Conservation (phyloP, 2,329 filamentous ascomycete genomes). For the Trichoderma afroharzianum region DNA sequence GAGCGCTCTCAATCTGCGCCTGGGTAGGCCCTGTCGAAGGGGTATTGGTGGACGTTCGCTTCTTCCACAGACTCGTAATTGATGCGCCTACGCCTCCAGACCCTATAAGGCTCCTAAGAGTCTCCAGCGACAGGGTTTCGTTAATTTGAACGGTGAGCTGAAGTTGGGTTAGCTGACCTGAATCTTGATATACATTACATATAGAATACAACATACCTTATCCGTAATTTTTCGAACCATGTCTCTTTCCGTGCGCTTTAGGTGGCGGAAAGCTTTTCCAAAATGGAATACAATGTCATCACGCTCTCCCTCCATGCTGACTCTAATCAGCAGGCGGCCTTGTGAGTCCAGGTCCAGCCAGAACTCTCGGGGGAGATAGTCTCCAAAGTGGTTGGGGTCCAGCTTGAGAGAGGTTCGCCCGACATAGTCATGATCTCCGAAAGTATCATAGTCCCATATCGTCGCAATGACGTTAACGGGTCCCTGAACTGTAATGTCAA, state of each 20-base stretch:
- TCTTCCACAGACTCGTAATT: constrained; percentile 67
- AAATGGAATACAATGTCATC: constrained; percentile 99
- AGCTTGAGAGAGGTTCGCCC: constrained; percentile 95
- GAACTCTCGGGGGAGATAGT: constrained; percentile 93
- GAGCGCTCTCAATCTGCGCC: constrained; percentile 72
- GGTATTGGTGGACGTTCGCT: constrained; percentile 52
- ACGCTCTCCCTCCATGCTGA: constrained; percentile 97
- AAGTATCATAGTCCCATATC: constrained; percentile 96
- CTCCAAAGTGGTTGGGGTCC: constrained; percentile 95
- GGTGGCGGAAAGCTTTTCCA: constrained; percentile 89
- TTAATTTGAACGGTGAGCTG: constrained; percentile 92
- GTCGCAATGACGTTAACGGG: constrained; percentile 94
- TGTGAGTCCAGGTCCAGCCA: constrained; percentile 98
- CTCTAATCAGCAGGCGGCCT: constrained; percentile 79
- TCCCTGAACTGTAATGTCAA: constrained; percentile 90
- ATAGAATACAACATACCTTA: constrained; percentile 61
- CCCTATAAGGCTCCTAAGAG: constrained; percentile 70
- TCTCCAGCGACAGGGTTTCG: constrained; percentile 77
- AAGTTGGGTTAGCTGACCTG: background rate
- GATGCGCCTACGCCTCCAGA: constrained; percentile 66
- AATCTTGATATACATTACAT: background rate
- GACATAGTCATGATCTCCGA: constrained; percentile 96
- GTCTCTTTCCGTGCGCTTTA: constrained; percentile 93
- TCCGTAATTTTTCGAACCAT: constrained; percentile 98
- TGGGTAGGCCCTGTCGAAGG: constrained; percentile 61